Evolutionary conservation across 1,284 basidiomycete species (phyloP), one percentile per base, ranked within the genome.

Genomic region (Cryptococcus sp.): DNA sequence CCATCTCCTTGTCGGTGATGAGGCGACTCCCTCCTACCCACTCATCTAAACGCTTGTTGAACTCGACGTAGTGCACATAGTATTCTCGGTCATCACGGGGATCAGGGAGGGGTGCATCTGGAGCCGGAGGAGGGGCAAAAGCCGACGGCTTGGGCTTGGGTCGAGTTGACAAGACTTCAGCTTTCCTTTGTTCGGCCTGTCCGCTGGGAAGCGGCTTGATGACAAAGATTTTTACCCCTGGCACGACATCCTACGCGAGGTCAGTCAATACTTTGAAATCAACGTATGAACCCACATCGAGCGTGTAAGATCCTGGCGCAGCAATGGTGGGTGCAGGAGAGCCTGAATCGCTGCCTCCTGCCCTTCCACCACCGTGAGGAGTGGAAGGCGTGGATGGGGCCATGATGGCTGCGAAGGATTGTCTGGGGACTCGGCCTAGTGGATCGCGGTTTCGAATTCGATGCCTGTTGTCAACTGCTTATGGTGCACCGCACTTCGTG

Each of bases 41-140:
- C 65, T 97, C 96, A 77, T 99, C 96, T 51, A 99, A 83, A 70
- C 96, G 93, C 80, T 97, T 96, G 82, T 97, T 98, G 83, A 96
- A 97, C 68, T 91, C 87, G 71, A 95, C 91, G 87, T 94, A 98
- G 73, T 98, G 94, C 39, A 96, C 91, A 73, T 97, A 98, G 82
- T 88, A 97, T 77, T 98, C 93, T 72, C 86, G 84, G 70, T 90
- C 87, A 75, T 93, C 89, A 39, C 73, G 68, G 1, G 75, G 70
- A 58, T 76, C 72, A 15, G 74, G 65, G 22, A 72, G 59, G 29
- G 69, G 76, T 23, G 72, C 72, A 41, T 70, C 75, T 85, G 89
- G 50, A 82, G 84, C 65, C 81, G 84, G 62, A 79, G 75, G 59
- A 69, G 78, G 89, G 0, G 84, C 79, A 66, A 87, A 88, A 16